A percentile compares a stretch with the other conserved stretches of the same genome.
These are phyloP conservation scores for Isoetes taiwanensis DNA, from an alignment of 75 land plant species.

Conservation along the genomic window DNA sequence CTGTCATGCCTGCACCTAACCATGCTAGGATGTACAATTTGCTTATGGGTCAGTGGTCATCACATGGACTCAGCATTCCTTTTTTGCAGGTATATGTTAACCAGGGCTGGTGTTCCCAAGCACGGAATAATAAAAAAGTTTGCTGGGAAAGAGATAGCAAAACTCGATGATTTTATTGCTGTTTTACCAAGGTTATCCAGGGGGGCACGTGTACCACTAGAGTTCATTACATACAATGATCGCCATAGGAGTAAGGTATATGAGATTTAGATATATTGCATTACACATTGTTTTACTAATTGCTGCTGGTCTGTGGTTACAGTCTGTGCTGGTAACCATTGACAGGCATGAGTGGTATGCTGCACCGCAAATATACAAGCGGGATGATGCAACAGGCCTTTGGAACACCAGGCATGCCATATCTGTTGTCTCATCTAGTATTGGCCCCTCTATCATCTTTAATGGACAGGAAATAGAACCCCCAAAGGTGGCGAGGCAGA, in stretches of 20 bases:
- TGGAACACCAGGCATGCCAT: constrained; percentile 56
- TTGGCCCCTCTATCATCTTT: neutral
- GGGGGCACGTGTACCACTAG: constrained; percentile 86
- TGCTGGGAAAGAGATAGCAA: constrained; percentile 62
- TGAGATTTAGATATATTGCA: too few species aligned
- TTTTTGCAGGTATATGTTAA: constrained; percentile 82
- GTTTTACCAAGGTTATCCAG: constrained; percentile 46
- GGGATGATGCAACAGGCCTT: constrained; percentile 65
- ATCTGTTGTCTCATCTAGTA: too few species aligned
- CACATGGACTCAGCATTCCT: too few species aligned
- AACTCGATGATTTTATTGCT: constrained; percentile 44
- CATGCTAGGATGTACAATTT: too few species aligned
- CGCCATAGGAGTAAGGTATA: constrained; percentile 79
- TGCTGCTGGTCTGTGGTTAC: constrained; percentile 10
- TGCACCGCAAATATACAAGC: constrained; percentile 60
- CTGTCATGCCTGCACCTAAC: too few species aligned
- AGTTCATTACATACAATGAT: constrained; percentile 60
- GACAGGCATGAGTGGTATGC: constrained; percentile 99
- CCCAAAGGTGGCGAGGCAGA: too few species aligned
- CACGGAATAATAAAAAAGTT: constrained; percentile 87
- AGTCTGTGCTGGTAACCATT: constrained; percentile 90
- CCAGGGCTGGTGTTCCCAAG: constrained; percentile 92
- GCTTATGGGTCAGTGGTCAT: too few species aligned
- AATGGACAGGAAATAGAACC: neutral
- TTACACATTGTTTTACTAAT: too few species aligned